Base-by-base conservation (phyloP, 805 yeast genomes). In the Candida ascalaphidarum region DNA sequence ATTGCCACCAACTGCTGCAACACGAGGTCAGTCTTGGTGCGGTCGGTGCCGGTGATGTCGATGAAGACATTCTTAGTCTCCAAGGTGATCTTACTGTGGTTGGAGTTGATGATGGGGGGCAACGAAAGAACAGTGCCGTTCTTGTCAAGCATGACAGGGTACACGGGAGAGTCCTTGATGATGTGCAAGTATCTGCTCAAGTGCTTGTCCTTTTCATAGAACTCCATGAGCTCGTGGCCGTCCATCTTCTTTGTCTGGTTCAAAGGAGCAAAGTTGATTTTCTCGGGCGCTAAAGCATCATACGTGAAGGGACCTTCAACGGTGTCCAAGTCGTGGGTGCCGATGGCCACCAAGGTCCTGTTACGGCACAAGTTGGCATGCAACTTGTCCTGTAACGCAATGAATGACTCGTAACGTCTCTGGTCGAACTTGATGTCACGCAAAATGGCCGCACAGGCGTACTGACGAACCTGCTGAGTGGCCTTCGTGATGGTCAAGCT, bases 21-120 rank as follows among this genome's bases (percentile, higher is more conserved):
- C 33, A 92, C 99, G 50, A 92, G 70, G 49, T 85, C 96, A 27
- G 86, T 81, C 60, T 94, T 94, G 37, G 98, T 89, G 54, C 61
- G 81, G 55, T 92, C 99, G 28, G 95, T 84, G 40, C 95, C 99
- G 11, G 97, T 89, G 33, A 85, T 74, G 41, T 92, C 99, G 45
- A 92, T 77, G 55, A 89, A 85, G 36, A 94, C 82, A 48, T 92
- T 88, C 42, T 63, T 77, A 36, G 98, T 89, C 33, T 83, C 68
- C 39, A 86, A 58, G 12, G 92, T 67, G 46, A 92, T 84, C 63
- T 94, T 94, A 28, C 95, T 79, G 51, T 71, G 82, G 49, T 92
- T 80, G 21, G 95, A 81, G 65, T 92, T 92, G 65, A 92, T 94
- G 50, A 92, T 81, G 39, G 99, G 99, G 28, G 99, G 99, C 66